phyloP scores from a whole-genome alignment of 306 rosid species.

The Gastrolobium villosum region DNA sequence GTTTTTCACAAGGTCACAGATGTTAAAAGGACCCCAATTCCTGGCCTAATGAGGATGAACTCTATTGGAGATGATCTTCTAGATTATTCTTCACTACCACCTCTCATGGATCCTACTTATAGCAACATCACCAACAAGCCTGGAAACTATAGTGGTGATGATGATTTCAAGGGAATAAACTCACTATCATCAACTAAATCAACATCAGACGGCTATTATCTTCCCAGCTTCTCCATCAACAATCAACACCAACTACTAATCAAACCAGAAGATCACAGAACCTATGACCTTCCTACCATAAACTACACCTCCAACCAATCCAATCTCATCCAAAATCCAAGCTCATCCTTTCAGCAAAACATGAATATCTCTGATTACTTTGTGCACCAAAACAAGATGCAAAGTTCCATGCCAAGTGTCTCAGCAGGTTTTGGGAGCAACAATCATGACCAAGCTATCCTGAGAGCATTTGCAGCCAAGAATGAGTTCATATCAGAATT shows the following conservation, averaged over 20 bases:
- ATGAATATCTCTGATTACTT: constrained; percentile 43
- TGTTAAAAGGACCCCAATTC: constrained; percentile 46
- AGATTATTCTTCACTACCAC: constrained; percentile 78
- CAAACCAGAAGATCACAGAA: constrained; percentile 51
- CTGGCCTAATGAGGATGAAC: constrained; percentile 56
- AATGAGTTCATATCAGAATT: not conserved
- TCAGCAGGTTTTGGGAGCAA: constrained; percentile 1
- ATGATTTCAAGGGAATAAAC: constrained; percentile 42
- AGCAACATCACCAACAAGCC: constrained; percentile 17
- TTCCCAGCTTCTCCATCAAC: constrained; percentile 49
- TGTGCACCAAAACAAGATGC: constrained; percentile 48
- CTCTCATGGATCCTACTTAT: constrained; percentile 66
- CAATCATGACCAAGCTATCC: constrained; percentile 32
- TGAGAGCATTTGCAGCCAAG: constrained; percentile 42
- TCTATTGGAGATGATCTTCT: constrained; percentile 66
- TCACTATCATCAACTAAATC: constrained; percentile 47
- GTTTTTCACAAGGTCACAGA: constrained; percentile 83
- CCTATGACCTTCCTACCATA: constrained; percentile 46
- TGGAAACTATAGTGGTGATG: constrained; percentile 6
- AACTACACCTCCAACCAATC: constrained; percentile 45
- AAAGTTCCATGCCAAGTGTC: constrained; percentile 38
- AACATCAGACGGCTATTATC: constrained; percentile 57
- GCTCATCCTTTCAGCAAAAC: constrained; percentile 45
- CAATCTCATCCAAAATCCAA: constrained; percentile 52
- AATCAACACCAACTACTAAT: constrained; percentile 38